Percentiles rank a stretch among this genome's conserved stretches.
These are phyloP conservation scores for Rugosomyces carneus DNA, from an alignment of 1,284 basidiomycete genomes.

Conservation along the genomic window DNA sequence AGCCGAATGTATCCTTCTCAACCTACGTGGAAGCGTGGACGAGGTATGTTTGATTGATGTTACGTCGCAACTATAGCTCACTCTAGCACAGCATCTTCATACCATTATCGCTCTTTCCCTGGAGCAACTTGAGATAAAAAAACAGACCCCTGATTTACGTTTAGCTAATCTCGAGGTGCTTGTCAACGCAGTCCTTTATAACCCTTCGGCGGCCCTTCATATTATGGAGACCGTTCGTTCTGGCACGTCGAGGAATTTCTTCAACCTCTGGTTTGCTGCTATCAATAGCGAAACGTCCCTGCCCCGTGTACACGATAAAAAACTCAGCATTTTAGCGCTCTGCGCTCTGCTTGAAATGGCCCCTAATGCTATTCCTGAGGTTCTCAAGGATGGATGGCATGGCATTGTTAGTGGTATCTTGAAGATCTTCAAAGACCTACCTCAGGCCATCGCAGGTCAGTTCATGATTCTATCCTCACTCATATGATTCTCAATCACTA, in stretches of 20 bases:
- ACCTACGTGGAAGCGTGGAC: conserved; percentile 71
- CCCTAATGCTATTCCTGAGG: conserved; percentile 48
- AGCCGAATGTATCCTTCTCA: conserved; percentile 77
- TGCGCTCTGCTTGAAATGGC: conserved; percentile 70
- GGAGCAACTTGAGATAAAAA: conserved; percentile 45
- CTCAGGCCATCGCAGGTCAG: conserved; percentile 60
- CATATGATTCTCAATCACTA: background rate
- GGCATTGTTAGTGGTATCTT: conserved; percentile 65
- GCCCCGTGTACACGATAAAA: conserved; percentile 90
- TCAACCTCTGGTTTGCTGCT: conserved; percentile 73
- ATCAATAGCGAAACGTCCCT: conserved; percentile 56
- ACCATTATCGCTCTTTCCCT: conserved; percentile 59
- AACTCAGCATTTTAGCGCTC: conserved; percentile 72
- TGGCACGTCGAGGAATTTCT: conserved; percentile 62
- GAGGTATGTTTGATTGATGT: conserved; percentile 44
- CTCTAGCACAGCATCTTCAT: conserved; percentile 30
- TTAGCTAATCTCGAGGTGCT: conserved; percentile 81
- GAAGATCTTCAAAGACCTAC: conserved; percentile 69
- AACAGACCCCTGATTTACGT: conserved; percentile 58
- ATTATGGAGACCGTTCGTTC: conserved; percentile 62
- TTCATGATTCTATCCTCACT: conserved; percentile 19
- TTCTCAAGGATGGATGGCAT: conserved; percentile 64
- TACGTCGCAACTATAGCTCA: background rate
- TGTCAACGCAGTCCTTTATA: conserved; percentile 83
- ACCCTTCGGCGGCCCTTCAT: conserved; percentile 70